Evolutionary conservation across 1,139 yeast species (phyloP).

Genomic region (Insectozyma bohioensis): DNA sequence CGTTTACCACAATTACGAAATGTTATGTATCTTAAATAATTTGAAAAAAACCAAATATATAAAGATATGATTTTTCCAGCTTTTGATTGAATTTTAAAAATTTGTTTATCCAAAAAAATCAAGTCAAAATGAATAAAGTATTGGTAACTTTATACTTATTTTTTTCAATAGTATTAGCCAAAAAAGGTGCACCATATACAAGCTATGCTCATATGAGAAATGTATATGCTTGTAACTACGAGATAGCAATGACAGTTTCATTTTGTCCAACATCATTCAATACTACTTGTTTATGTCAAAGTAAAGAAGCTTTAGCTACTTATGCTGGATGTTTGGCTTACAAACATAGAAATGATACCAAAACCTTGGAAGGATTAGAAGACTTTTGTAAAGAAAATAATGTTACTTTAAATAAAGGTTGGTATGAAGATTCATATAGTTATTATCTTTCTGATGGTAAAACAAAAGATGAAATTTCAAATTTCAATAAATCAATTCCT

Average conservation of each 20-base stretch:
- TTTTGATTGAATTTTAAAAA: too few species aligned
- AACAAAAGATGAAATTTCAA: neutral
- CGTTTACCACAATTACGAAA: too few species aligned
- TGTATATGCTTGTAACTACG: slow-evolving; percentile 21
- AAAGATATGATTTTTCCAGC: too few species aligned
- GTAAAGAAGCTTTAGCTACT: slow-evolving; percentile 17
- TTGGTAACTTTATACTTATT: too few species aligned
- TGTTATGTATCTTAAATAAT: too few species aligned
- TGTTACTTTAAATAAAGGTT: slow-evolving; percentile 11
- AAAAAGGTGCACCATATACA: slow-evolving; percentile 13
- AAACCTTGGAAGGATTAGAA: slow-evolving; percentile 5
- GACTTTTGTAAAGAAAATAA: slow-evolving; percentile 8
- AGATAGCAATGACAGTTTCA: slow-evolving; percentile 9
- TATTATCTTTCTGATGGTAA: slow-evolving; percentile 1
- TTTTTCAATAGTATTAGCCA: neutral
- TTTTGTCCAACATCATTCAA: neutral
- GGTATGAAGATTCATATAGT: slow-evolving; percentile 5
- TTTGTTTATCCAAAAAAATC: too few species aligned
- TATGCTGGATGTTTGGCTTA: slow-evolving; percentile 16
- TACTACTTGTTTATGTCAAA: too few species aligned
- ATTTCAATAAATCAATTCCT: slow-evolving; percentile 13
- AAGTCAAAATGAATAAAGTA: too few species aligned
- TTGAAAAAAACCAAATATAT: too few species aligned
- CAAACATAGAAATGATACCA: slow-evolving; percentile 1
- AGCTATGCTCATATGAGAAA: slow-evolving; percentile 10